Conservation (phyloP, 305 asterid genomes). For the Ruellia speciosa region DNA sequence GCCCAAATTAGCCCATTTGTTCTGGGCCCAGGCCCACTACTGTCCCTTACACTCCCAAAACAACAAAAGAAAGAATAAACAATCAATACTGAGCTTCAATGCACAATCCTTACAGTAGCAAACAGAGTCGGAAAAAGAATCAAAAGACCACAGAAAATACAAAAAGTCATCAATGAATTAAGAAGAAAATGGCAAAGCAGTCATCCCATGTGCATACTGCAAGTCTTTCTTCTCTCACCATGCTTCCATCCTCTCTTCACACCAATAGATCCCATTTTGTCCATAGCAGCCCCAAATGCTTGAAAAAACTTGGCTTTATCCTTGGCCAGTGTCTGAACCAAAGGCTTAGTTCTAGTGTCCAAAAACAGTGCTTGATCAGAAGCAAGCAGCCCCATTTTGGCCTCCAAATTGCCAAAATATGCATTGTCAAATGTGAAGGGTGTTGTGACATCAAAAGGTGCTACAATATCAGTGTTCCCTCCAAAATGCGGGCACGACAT, state of each 20-base stretch:
- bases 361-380: conserved; percentile 64
- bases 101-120: conserved; percentile 7
- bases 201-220: conserved; percentile 42
- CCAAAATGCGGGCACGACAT: conserved; percentile 82
- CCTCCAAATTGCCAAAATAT: conserved; percentile 75
- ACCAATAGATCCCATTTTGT: conserved; percentile 86
- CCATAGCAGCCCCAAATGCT: conserved; percentile 73
- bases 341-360: conserved; percentile 68
- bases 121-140: conserved; percentile 19
- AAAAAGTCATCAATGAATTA: background rate
- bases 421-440: conserved; percentile 84
- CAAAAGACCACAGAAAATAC: too few species aligned
- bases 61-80: background rate
- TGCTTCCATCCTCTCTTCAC: conserved; percentile 71
- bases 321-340: conserved; percentile 65
- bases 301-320: conserved; percentile 59
- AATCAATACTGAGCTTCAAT: too few species aligned
- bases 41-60: too few species aligned
- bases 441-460: conserved; percentile 86
- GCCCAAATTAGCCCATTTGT: conserved; percentile 12
- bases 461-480: conserved; percentile 65
- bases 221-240: conserved; percentile 71
- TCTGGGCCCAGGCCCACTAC: too few species aligned
- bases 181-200: background rate
- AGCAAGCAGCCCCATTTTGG: conserved; percentile 61